Evolutionary conservation across 176 grass and related monocot genomes (phyloP).

Genomic region (Chloris gayana): DNA sequence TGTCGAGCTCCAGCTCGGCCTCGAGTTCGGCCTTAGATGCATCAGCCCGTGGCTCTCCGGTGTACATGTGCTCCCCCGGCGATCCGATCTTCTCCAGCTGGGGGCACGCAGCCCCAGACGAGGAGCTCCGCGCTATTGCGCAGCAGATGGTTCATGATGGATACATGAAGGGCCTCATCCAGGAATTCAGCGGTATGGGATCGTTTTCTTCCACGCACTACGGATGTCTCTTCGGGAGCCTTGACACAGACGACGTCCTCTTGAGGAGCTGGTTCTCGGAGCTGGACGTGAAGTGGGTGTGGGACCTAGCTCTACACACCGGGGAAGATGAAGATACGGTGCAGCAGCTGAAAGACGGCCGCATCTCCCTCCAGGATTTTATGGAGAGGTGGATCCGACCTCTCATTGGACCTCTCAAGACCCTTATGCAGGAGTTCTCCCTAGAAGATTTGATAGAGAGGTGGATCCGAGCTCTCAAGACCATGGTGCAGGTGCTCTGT

Average conservation of each 20-base stretch:
- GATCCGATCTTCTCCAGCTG: background rate
- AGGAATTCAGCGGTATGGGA: background rate
- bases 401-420: no score
- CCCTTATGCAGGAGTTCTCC: no score
- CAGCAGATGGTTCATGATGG: slow-evolving; percentile 15
- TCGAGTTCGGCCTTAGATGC: background rate
- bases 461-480: slow-evolving; percentile 29
- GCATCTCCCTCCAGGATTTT: background rate
- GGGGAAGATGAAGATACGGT: background rate
- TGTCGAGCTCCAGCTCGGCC: slow-evolving; percentile 1
- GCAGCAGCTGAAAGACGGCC: background rate
- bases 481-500: slow-evolving; percentile 27
- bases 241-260: background rate
- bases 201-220: no score
- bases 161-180: slow-evolving; percentile 1
- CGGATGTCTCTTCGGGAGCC: no score
- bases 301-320: background rate
- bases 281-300: slow-evolving; percentile 26
- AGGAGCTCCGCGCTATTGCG: slow-evolving; percentile 19
- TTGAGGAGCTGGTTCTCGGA: slow-evolving; percentile 6
- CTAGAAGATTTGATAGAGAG: background rate
- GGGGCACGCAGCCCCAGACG: background rate
- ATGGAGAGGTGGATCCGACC: no score
- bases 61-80: background rate
- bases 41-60: background rate